Evolutionary conservation across 1,284 basidiomycete species (phyloP), one percentile per base, ranked within the genome.

Genomic region (Hemileia vastatrix): DNA sequence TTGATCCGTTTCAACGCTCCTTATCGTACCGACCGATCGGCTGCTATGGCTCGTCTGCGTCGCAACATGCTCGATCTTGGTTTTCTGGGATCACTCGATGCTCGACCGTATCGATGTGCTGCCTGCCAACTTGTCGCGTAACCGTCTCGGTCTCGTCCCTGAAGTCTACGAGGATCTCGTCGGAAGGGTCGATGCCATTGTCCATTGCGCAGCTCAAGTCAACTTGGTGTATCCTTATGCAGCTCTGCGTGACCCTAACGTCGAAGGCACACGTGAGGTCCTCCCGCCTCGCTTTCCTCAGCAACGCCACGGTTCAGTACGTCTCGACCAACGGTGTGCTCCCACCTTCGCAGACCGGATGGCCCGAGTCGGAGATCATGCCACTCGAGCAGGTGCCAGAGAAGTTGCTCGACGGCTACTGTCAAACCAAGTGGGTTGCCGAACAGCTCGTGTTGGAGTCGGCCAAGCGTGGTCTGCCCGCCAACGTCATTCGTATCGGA

Each of bases 381-480:
- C 68, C 66, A 11, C 57, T 73, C 36, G 69, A 75, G 15, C 65
- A 73, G 57, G 72, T 75, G 18, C 69, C 69, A 0, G 71, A 69
- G 18, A 71, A 72, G 58, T 64, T 76, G 45, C 67, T 72, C 45
- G 74, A 76, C 58, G 75, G 75, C 6, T 76, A 76, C 66, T 72
- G 75, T 19, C 75, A 76, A 67, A 76, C 72, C 51, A 76, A 76
- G 64, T 76, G 75, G 75, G 75, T 76, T 6, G 71, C 75, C 24
- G 75, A 76, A 57, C 70, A 70, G 67, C 69, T 76, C 9, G 72
- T 72, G 27, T 55, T 67, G 19, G 70, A 76, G 36, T 70, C 74
- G 15, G 62, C 65, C 18, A 64, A 64, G 33, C 69, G 75, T 13
- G 75, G 75, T 3, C 59, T 76, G 43, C 70, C 72, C 8, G 74